A percentile compares a stretch with the other conserved stretches of the same genome.
phyloP scores from a whole-genome alignment of 1,284 basidiomycete species.

The Ceratobasidium sp. region DNA sequence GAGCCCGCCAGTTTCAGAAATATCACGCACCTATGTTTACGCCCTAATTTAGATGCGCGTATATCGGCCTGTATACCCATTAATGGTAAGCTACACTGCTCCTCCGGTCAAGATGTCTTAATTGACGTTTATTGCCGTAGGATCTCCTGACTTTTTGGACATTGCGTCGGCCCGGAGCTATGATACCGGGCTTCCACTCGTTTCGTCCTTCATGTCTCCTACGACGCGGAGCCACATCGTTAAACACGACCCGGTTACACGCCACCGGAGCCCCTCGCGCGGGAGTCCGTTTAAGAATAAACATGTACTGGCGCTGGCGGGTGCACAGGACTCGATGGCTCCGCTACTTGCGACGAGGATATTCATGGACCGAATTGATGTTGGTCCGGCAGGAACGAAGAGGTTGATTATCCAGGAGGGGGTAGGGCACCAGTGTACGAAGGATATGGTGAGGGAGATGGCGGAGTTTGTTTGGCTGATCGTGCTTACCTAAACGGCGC shows the following conservation, averaged over 20 bases:
- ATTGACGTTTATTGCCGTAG: background rate
- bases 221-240: slow-evolving; percentile 18
- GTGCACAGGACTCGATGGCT: slow-evolving; percentile 25
- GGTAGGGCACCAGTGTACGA: slow-evolving; percentile 35
- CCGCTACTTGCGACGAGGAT: slow-evolving; percentile 9
- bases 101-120: background rate
- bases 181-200: background rate
- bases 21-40: too few relatives aligned
- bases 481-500: background rate
- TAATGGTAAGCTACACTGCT: slow-evolving; percentile 2
- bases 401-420: slow-evolving; percentile 29
- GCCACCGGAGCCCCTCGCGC: slow-evolving; percentile 1
- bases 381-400: slow-evolving; percentile 24
- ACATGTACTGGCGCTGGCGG: slow-evolving; percentile 27
- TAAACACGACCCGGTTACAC: slow-evolving; percentile 22
- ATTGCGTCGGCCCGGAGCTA: slow-evolving; percentile 17
- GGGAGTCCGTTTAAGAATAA: slow-evolving; percentile 14
- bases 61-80: slow-evolving; percentile 27
- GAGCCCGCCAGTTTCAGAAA: too few relatives aligned
- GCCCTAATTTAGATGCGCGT: slow-evolving; percentile 8
- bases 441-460: slow-evolving; percentile 31
- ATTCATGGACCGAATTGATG: slow-evolving; percentile 34
- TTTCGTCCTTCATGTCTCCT: slow-evolving; percentile 13
- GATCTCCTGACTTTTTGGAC: slow-evolving; percentile 38
- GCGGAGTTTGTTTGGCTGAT: slow-evolving; percentile 32